These are phyloP conservation scores for Escallonia rubra DNA, from an alignment of 129 eudicot genomes.

Conservation along the genomic window DNA sequence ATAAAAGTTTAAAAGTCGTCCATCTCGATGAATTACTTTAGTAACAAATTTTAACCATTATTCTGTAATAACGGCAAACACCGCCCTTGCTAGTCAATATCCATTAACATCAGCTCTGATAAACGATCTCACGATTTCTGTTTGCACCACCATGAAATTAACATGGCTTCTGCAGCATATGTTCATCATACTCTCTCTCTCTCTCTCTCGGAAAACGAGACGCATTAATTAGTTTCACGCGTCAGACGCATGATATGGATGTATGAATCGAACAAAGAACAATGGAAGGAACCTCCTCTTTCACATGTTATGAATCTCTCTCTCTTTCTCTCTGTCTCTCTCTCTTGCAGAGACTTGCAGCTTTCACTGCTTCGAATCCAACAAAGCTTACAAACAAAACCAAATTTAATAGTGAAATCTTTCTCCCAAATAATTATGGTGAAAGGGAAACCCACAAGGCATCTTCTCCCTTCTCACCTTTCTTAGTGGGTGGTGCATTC, in stretches of 20 bases:
- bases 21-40: too few species aligned
- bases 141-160: too few species aligned
- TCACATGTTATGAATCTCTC: slow-evolving; percentile 7
- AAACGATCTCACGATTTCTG: too few species aligned
- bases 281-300: neutral
- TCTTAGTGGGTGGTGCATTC: too few species aligned
- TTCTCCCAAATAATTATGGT: neutral
- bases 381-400: slow-evolving; percentile 6
- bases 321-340: neutral
- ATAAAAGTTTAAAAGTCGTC: too few species aligned
- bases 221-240: slow-evolving; percentile 6
- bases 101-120: too few species aligned
- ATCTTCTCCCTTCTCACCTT: slow-evolving; percentile 8
- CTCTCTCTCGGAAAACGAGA: neutral
- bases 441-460: slow-evolving; percentile 2
- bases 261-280: too few species aligned
- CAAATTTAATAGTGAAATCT: neutral
- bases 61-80: too few species aligned
- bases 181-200: too few species aligned
- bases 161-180: too few species aligned
- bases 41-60: too few species aligned
- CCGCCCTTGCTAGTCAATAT: too few species aligned
- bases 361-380: slow-evolving; percentile 7
- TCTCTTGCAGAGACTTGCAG: neutral
- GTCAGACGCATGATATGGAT: slow-evolving; percentile 6